Evolutionary conservation across 1,139 yeast genomes (phyloP).

Genomic region (Kazachstania sp.): DNA sequence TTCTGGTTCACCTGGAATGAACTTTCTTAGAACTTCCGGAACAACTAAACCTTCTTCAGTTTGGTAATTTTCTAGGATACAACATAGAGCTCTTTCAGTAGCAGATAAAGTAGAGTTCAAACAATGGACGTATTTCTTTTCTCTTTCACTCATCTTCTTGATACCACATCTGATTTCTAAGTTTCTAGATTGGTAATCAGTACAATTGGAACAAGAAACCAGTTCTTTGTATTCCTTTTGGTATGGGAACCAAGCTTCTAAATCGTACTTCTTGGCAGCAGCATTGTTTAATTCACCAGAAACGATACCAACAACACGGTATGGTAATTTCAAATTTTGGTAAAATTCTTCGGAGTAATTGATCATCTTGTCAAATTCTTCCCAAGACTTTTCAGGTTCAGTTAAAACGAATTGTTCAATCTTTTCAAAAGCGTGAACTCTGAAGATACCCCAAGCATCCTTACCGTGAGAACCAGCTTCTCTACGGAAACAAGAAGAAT

Average conservation of each 20-base stretch:
- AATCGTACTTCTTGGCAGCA: slow-evolving; percentile 96
- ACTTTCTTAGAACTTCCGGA: slow-evolving; percentile 91
- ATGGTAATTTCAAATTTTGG: slow-evolving; percentile 84
- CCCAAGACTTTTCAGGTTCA: slow-evolving; percentile 98
- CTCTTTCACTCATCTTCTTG: slow-evolving; percentile 89
- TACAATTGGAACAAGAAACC: slow-evolving; percentile 97
- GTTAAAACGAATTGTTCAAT: slow-evolving; percentile 93
- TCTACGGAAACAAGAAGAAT: slow-evolving; percentile 97
- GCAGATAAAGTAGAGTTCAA: slow-evolving; percentile 96
- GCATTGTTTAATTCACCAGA: slow-evolving; percentile 98
- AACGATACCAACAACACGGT: slow-evolving; percentile 95
- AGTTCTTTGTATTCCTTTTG: slow-evolving; percentile 97
- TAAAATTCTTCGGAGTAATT: slow-evolving; percentile 85
- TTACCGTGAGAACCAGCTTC: slow-evolving; percentile 99
- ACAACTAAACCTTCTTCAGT: slow-evolving; percentile 88
- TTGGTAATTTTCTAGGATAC: slow-evolving; percentile 95
- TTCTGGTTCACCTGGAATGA: slow-evolving; percentile 97
- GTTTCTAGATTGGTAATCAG: slow-evolving; percentile 98
- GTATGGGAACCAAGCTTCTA: slow-evolving; percentile 99
- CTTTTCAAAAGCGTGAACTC: slow-evolving; percentile 97
- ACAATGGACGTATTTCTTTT: slow-evolving; percentile 97
- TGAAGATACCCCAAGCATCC: slow-evolving; percentile 99
- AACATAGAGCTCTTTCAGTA: slow-evolving; percentile 95
- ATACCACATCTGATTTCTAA: slow-evolving; percentile 98
- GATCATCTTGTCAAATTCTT: slow-evolving; percentile 93